Evolutionary conservation across 345 rosid species (phyloP).

Genomic region (Raphanus sativus): DNA sequence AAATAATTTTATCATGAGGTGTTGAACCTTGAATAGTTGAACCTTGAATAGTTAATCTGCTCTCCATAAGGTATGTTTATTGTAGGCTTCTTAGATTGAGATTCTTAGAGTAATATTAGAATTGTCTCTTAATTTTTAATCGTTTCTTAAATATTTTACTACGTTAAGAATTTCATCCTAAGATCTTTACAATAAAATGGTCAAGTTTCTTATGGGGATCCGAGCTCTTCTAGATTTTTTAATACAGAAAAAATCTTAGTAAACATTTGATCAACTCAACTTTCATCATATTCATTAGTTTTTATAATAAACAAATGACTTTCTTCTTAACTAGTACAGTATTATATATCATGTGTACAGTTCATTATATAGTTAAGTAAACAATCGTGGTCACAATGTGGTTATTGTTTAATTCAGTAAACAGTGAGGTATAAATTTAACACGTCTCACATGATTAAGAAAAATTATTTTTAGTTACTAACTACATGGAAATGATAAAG

Average conservation of each 20-base stretch:
- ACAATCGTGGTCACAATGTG: slow-evolving; percentile 39
- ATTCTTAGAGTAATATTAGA: too few species aligned
- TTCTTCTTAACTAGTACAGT: not conserved
- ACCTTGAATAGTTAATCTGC: too few species aligned
- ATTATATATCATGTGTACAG: slow-evolving; percentile 15
- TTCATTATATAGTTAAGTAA: slow-evolving; percentile 39
- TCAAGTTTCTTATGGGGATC: slow-evolving; percentile 32
- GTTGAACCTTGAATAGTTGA: not conserved
- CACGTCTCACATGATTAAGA: slow-evolving; percentile 22
- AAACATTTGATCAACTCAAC: slow-evolving; percentile 38
- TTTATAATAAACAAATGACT: slow-evolving; percentile 9
- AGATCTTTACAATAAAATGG: too few species aligned
- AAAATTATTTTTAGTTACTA: not conserved
- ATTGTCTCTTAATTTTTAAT: too few species aligned
- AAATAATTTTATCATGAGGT: not conserved
- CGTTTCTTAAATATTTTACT: too few species aligned
- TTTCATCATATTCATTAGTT: slow-evolving; percentile 33
- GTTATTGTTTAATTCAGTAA: slow-evolving; percentile 31
- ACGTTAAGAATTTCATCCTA: too few species aligned
- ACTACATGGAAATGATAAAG: not conserved
- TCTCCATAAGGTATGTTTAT: too few species aligned
- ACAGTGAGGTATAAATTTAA: slow-evolving; percentile 6
- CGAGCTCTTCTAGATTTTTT: slow-evolving; percentile 22
- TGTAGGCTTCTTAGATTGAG: too few species aligned
- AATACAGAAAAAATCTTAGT: slow-evolving; percentile 15